phyloP scores from a whole-genome alignment of 2,329 filamentous ascomycete species.

The Macroventuria anomochaeta region DNA sequence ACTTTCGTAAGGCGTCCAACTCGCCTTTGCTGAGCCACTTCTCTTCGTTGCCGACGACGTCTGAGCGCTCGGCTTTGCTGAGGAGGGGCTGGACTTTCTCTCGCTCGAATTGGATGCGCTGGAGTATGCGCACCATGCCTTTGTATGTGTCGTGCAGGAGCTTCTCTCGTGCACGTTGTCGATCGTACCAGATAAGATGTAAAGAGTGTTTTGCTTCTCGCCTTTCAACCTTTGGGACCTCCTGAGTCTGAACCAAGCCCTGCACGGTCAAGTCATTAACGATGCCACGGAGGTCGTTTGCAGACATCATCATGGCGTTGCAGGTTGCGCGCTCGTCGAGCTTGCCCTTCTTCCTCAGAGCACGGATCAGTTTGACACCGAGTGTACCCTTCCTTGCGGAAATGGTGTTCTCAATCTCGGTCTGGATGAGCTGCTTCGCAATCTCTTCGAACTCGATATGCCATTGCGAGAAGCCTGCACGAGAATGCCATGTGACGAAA shows the following conservation, averaged over 20 bases:
- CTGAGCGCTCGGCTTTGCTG: conserved; percentile 80
- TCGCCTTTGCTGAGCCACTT: conserved; percentile 79
- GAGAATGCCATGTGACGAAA: conserved; percentile 73
- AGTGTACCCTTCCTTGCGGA: conserved; percentile 76
- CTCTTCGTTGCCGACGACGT: conserved; percentile 84
- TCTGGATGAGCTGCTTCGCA: conserved; percentile 71
- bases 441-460: conserved; percentile 81
- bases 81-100: conserved; percentile 74
- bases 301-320: conserved; percentile 80
- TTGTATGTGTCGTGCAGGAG: conserved; percentile 87
- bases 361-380: conserved; percentile 82
- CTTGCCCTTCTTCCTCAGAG: conserved; percentile 85
- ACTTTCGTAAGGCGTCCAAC: conserved; percentile 70
- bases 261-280: conserved; percentile 85
- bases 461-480: conserved; percentile 73
- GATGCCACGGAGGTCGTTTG: conserved; percentile 82
- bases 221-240: conserved; percentile 87
- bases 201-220: conserved; percentile 82
- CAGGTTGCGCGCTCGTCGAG: conserved; percentile 92
- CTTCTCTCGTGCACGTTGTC: conserved; percentile 71
- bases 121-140: conserved; percentile 82
- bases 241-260: conserved; percentile 89
- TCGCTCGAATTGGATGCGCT: conserved; percentile 79
- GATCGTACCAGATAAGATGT: conserved; percentile 91
- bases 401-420: conserved; percentile 82